phyloP scores from a whole-genome alignment of 495 filamentous ascomycete species.

The Terfezia claveryi region DNA sequence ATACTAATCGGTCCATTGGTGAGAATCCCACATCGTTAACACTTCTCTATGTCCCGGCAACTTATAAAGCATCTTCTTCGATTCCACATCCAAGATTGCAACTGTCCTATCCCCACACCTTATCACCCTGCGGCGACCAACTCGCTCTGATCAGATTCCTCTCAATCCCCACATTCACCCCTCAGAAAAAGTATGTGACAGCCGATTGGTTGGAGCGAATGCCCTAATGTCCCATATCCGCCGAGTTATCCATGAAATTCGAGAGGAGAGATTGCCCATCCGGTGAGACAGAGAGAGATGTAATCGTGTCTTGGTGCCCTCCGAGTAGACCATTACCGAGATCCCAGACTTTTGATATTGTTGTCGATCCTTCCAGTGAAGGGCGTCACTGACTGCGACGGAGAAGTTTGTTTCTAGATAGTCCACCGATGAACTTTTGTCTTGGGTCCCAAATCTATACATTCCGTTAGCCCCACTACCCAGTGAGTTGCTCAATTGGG shows the following conservation, averaged over 20 bases:
- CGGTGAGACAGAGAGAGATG: constrained; percentile 70
- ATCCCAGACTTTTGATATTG: constrained; percentile 83
- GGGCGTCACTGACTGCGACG: constrained; percentile 64
- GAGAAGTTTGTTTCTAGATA: constrained; percentile 84
- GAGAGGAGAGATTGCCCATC: constrained; percentile 80
- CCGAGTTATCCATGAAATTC: constrained; percentile 81
- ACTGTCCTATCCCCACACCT: constrained; percentile 79
- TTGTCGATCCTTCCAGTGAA: constrained; percentile 93
- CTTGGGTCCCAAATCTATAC: constrained; percentile 72
- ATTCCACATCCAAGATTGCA: constrained; percentile 68
- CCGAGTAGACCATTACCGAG: constrained; percentile 83
- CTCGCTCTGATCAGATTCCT: constrained; percentile 80
- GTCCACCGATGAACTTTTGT: constrained; percentile 67
- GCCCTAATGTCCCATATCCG: constrained; percentile 92
- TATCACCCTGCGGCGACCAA: constrained; percentile 73
- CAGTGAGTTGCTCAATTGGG: not conserved
- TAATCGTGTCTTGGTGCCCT: constrained; percentile 81
- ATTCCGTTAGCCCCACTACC: constrained; percentile 1
- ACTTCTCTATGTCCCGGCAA: constrained; percentile 80
- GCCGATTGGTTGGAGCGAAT: constrained; percentile 70
- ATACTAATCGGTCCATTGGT: constrained; percentile 72
- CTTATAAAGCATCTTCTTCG: constrained; percentile 76
- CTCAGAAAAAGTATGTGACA: constrained; percentile 56
- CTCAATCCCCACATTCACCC: constrained; percentile 66
- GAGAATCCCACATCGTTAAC: constrained; percentile 90